phyloP scores from a whole-genome alignment of 805 yeast genomes.

The Metschnikowia chrysomelidarum region DNA sequence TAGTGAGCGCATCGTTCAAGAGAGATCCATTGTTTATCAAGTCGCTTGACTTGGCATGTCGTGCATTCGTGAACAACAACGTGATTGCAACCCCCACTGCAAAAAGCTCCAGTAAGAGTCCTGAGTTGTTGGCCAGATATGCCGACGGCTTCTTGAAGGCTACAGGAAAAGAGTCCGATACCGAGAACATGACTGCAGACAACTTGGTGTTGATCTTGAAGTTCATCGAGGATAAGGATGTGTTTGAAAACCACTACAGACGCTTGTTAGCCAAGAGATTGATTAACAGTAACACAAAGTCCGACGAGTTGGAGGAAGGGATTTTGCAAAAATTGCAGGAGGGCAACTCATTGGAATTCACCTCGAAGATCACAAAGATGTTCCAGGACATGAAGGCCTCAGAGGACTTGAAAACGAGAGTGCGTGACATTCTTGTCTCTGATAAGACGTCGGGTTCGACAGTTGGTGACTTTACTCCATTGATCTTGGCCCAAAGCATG shows the following conservation, averaged over 20 bases:
- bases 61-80: constrained; percentile 78
- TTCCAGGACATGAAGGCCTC: constrained; percentile 90
- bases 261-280: constrained; percentile 85
- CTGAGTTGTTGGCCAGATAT: constrained; percentile 87
- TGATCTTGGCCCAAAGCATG: constrained; percentile 81
- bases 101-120: constrained; percentile 70
- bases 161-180: constrained; percentile 65
- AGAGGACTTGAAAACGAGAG: constrained; percentile 62
- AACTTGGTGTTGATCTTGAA: constrained; percentile 85
- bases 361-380: constrained; percentile 93
- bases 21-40: constrained; percentile 76
- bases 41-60: constrained; percentile 87
- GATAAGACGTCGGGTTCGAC: constrained; percentile 14
- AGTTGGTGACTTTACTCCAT: constrained; percentile 57
- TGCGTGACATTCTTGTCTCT: constrained; percentile 42
- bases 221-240: constrained; percentile 90
- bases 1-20: constrained; percentile 66
- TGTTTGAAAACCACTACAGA: constrained; percentile 90
- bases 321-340: constrained; percentile 84
- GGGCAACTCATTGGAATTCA: constrained; percentile 88
- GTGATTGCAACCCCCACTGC: constrained; percentile 69
- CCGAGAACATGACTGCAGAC: constrained; percentile 73
- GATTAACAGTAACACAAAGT: constrained; percentile 80
- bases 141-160: constrained; percentile 80
- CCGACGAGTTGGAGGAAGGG: constrained; percentile 80